Evolutionary conservation across 2,329 filamentous ascomycete genomes (phyloP).

Genomic region (Penicillium sclerotiorum): DNA sequence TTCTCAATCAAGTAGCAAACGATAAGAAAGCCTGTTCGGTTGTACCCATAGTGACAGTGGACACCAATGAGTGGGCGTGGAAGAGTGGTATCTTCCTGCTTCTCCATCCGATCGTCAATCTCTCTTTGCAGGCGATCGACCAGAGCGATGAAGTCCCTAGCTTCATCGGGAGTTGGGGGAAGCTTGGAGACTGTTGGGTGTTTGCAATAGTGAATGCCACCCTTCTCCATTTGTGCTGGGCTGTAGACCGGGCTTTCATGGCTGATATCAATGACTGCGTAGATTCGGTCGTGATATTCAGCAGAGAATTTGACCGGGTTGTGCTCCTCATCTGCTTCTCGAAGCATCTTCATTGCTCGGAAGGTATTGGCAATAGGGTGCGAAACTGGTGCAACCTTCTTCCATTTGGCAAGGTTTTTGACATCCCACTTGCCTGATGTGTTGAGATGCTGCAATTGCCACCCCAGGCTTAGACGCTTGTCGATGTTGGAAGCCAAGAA

Average conservation of each 20-base stretch:
- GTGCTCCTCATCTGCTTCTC: conserved; percentile 83
- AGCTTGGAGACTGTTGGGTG: conserved; percentile 92
- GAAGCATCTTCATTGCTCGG: conserved; percentile 87
- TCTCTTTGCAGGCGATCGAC: conserved; percentile 63
- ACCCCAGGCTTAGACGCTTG: conserved; percentile 75
- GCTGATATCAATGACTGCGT: conserved; percentile 84
- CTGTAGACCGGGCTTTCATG: conserved; percentile 91
- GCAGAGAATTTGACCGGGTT: conserved; percentile 72
- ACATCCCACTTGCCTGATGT: conserved; percentile 97
- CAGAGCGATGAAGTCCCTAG: conserved; percentile 60
- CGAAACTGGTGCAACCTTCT: conserved; percentile 75
- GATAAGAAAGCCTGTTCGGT: conserved; percentile 89
- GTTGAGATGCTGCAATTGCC: conserved; percentile 87
- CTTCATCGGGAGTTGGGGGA: conserved; percentile 69
- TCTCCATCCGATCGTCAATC: conserved; percentile 52
- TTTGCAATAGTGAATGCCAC: conserved; percentile 75
- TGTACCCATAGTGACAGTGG: conserved; percentile 96
- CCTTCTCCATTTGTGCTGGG: conserved; percentile 67
- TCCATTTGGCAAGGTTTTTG: conserved; percentile 93
- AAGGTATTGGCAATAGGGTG: conserved; percentile 77
- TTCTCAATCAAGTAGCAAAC: conserved; percentile 88
- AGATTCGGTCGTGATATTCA: conserved; percentile 67
- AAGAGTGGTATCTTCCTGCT: conserved; percentile 42
- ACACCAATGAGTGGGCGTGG: conserved; percentile 68
- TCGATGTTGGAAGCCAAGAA: conserved; percentile 78